These are phyloP conservation scores for Candida patagonica DNA, from an alignment of 805 yeast species.

Conservation along the genomic window DNA sequence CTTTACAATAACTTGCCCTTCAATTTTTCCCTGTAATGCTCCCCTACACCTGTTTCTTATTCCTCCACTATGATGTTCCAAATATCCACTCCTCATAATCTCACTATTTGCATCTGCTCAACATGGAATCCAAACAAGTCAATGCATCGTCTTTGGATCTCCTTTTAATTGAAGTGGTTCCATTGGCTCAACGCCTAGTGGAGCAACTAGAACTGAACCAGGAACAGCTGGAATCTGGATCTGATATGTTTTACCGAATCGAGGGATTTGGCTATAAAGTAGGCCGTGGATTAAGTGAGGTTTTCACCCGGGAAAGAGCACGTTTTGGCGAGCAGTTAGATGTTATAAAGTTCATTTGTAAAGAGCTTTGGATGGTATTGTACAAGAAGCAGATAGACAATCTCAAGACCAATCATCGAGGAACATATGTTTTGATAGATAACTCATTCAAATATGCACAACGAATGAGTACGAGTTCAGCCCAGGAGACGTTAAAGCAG, in stretches of 20 bases:
- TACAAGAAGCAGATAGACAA: conserved; percentile 87
- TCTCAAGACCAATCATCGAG: conserved; percentile 82
- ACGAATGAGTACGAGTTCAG: conserved; percentile 35
- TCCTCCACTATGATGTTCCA: too few relatives aligned
- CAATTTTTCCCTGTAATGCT: too few relatives aligned
- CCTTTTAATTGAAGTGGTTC: conserved; percentile 68
- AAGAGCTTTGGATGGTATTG: conserved; percentile 79
- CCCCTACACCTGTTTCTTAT: too few relatives aligned
- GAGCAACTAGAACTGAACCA: conserved; percentile 32
- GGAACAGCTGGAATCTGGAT: conserved; percentile 27
- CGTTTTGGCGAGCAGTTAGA: conserved; percentile 58
- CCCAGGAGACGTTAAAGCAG: conserved; percentile 24
- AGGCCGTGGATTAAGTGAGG: conserved; percentile 50
- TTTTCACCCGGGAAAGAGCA: conserved; percentile 34
- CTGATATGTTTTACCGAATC: conserved; percentile 46
- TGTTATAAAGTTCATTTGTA: conserved; percentile 84
- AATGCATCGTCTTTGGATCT: conserved; percentile 39
- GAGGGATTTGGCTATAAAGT: conserved; percentile 64
- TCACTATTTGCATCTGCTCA: too few relatives aligned
- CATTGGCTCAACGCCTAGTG: conserved; percentile 58
- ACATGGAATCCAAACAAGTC: conserved; percentile 17
- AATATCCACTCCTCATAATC: too few relatives aligned
- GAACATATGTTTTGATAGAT: conserved; percentile 74
- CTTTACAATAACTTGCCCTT: too few relatives aligned
- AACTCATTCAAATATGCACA: conserved; percentile 46